These are phyloP conservation scores for Globisporangium cylindrosporum DNA, from an alignment of 352 stramenopile genomes.

Conservation along the genomic window DNA sequence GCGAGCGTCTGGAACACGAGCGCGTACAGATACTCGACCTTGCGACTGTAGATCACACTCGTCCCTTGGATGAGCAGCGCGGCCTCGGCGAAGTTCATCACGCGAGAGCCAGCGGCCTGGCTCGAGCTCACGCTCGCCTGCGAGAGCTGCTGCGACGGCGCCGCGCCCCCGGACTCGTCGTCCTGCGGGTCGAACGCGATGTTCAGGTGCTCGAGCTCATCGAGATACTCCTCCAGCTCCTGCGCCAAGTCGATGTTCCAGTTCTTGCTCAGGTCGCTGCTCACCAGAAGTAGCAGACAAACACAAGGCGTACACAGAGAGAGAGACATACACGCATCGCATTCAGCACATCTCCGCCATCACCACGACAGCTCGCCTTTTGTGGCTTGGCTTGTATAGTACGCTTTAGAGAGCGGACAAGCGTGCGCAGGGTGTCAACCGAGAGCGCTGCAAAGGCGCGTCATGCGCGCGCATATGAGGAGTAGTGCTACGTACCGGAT, in stretches of 20 bases:
- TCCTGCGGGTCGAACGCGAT: constrained; percentile 65
- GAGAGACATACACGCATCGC: not conserved
- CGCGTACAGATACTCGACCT: constrained; percentile 94
- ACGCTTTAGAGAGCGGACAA: not conserved
- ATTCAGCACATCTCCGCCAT: not conserved
- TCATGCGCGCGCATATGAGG: not conserved
- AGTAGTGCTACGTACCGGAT: constrained; percentile 50
- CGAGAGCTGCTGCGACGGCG: constrained; percentile 20
- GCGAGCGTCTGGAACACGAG: constrained; percentile 90
- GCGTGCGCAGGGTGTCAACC: not conserved
- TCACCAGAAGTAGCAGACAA: not conserved
- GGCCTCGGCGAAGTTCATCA: constrained; percentile 93
- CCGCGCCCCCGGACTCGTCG: constrained; percentile 4
- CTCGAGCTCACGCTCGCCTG: constrained; percentile 27
- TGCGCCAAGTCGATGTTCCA: constrained; percentile 90
- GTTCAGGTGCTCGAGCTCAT: constrained; percentile 74
- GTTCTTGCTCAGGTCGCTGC: constrained; percentile 88
- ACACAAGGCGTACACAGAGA: not conserved
- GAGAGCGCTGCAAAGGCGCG: not conserved
- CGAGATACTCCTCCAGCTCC: constrained; percentile 90
- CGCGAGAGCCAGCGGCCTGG: constrained; percentile 5
- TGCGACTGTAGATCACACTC: constrained; percentile 92
- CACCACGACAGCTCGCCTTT: not conserved
- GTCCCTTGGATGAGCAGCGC: constrained; percentile 93
- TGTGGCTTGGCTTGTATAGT: not conserved